Base-by-base conservation (phyloP, 192 early-diverging fungal genomes). In the Backusella liffmaniae region DNA sequence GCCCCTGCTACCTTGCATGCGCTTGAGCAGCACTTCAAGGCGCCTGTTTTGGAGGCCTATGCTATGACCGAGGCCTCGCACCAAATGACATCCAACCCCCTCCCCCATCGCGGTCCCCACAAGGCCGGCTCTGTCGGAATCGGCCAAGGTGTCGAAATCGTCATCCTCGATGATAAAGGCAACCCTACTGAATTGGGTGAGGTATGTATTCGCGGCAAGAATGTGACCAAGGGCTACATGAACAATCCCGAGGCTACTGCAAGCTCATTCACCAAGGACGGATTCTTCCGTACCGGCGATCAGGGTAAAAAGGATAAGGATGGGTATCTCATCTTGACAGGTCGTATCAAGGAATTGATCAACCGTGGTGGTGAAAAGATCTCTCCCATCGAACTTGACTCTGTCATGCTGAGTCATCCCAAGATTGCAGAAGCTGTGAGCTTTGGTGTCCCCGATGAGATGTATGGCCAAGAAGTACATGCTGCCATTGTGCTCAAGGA, bases 351-450 rank as follows among this genome's bases (percentile, higher is more conserved):
- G 87, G 95, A 95, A 81, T 85, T 94, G 72, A 96, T 96, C 73
- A 96, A 94, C 80, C 92, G 95, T 62, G 94, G 94, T 41, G 95
- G 95, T 30, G 95, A 95, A 80, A 96, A 93, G 82, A 95, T 96
- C 73, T 94, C 92, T n/a, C 95, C 95, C 3, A 76, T 95, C 18
- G 95, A 96, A 80, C 84, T 96, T 2, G 94, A 96, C 76, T 85
- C 85, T 15, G 86, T 89, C 44, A 82, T 96, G 66, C 85, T 94
- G 32, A 84, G 85, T 69, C 91, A 92, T 51, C 91, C 89, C 15
- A 86, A 84, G 56, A 86, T 95, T 9, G 85, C 85, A 23, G 93
- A 96, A 75, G 94, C 92, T 2, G 90, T 92, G 21, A 88, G 87
- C 53, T 96, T 94, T 85, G 91, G 82, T n/a, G 93, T 94, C 6